These are phyloP conservation scores for Puccinia novopanici DNA, from an alignment of 1,284 basidiomycete species.

Conservation along the genomic window DNA sequence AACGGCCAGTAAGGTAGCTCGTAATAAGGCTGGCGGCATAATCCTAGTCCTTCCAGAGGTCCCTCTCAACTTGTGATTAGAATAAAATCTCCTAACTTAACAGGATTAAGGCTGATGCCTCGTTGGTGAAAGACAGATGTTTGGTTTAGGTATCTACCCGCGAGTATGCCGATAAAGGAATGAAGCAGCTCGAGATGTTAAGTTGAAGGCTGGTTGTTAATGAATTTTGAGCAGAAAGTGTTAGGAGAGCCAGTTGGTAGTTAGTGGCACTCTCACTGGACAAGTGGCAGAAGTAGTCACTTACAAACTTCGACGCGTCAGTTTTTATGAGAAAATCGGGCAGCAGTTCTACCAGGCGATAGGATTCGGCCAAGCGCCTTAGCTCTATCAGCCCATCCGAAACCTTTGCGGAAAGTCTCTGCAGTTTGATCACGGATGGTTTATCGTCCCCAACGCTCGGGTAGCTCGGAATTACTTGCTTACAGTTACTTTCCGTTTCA, in stretches of 20 bases:
- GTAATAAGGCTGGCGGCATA: not conserved
- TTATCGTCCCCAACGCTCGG: no score
- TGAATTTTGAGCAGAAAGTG: not conserved
- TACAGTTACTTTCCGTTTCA: no score
- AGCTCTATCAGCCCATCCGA: no score
- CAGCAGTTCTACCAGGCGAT: no score
- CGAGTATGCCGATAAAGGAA: not conserved
- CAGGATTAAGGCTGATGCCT: not conserved
- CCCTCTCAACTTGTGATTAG: not conserved
- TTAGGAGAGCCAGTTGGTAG: not conserved
- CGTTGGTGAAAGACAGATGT: not conserved
- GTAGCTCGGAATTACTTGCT: no score
- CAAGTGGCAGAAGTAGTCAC: not conserved
- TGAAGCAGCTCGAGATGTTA: not conserved
- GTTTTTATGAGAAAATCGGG: no score
- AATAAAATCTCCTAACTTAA: not conserved
- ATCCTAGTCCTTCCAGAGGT: not conserved
- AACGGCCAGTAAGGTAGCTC: not conserved
- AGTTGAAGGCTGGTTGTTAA: not conserved
- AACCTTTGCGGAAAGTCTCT: not conserved
- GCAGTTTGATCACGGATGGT: not conserved
- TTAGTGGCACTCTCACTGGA: not conserved
- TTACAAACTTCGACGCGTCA: no score
- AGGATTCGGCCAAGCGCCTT: no score
- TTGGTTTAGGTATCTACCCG: not conserved